Conservation (phyloP, 345 rosid genomes). For the Eutrema heterophyllum region DNA sequence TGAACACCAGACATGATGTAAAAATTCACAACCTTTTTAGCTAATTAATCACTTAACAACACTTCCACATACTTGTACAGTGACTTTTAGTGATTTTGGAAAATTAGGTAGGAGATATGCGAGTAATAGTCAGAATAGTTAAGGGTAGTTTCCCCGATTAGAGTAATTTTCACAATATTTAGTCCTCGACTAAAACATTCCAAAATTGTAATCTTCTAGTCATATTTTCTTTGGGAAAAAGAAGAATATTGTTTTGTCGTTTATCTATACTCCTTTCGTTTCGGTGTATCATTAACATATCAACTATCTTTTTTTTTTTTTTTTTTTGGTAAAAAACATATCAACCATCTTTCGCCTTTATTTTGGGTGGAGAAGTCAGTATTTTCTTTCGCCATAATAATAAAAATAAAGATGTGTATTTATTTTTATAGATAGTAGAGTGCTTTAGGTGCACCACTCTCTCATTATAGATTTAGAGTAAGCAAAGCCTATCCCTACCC, state of each 20-base stretch:
- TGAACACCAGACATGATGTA: background rate
- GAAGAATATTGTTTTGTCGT: background rate
- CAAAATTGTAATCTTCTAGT: background rate
- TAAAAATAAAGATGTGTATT: background rate
- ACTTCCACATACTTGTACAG: background rate
- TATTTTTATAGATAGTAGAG: background rate
- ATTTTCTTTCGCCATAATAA: background rate
- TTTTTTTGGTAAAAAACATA: too few relatives aligned
- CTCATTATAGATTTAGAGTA: background rate
- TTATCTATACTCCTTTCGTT: background rate
- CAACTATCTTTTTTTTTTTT: background rate
- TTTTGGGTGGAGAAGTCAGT: background rate
- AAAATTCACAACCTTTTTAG: background rate
- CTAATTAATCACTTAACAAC: background rate
- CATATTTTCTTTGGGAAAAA: background rate
- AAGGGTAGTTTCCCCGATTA: background rate
- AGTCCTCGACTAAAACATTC: background rate
- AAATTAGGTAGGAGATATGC: conserved; percentile 5
- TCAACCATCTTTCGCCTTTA: background rate
- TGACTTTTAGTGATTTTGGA: background rate
- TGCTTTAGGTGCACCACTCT: conserved; percentile 25
- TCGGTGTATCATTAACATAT: background rate
- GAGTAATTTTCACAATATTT: background rate
- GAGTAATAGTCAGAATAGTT: background rate
- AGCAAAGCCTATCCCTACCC: background rate